Evolutionary conservation across 306 rosid species (phyloP).

Genomic region (Quercus glauca): DNA sequence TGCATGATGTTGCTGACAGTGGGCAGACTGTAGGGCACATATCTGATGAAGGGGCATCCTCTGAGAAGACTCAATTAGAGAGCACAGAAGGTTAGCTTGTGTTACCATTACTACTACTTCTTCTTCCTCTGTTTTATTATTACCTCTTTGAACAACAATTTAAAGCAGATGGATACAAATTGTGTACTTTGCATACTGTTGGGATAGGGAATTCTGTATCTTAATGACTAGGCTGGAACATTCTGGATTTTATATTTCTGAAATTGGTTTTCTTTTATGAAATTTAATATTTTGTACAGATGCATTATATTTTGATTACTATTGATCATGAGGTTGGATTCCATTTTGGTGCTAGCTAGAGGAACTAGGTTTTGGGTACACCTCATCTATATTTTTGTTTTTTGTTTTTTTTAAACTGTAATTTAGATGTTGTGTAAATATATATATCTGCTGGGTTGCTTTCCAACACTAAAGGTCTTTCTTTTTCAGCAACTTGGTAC

Average conservation of each 20-base stretch:
- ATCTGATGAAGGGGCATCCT: conserved; percentile 54
- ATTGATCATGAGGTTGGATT: background rate
- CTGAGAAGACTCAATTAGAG: conserved; percentile 64
- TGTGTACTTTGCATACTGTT: conserved; percentile 1
- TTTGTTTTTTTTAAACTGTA: background rate
- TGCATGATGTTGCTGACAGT: conserved; percentile 51
- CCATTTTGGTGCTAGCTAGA: background rate
- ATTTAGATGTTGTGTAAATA: background rate
- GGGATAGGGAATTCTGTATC: background rate
- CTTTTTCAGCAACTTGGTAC: background rate
- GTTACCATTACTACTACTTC: conserved; percentile 15
- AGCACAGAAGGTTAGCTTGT: conserved; percentile 62
- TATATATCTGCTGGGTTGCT: background rate
- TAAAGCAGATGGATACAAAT: conserved; percentile 11
- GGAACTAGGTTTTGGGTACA: background rate
- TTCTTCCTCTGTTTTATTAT: background rate
- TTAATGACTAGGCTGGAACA: background rate
- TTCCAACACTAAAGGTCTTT: background rate
- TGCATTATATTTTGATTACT: background rate
- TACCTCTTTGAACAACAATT: conserved; percentile 5
- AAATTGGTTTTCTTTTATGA: background rate
- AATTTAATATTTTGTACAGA: background rate
- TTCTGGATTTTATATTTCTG: background rate
- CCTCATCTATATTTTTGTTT: background rate
- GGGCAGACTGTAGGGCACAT: conserved; percentile 57